Percentiles rank a stretch among this genome's conserved stretches.
Conservation (phyloP, 2,329 filamentous ascomycete genomes). For the Nothophoma quercina region DNA sequence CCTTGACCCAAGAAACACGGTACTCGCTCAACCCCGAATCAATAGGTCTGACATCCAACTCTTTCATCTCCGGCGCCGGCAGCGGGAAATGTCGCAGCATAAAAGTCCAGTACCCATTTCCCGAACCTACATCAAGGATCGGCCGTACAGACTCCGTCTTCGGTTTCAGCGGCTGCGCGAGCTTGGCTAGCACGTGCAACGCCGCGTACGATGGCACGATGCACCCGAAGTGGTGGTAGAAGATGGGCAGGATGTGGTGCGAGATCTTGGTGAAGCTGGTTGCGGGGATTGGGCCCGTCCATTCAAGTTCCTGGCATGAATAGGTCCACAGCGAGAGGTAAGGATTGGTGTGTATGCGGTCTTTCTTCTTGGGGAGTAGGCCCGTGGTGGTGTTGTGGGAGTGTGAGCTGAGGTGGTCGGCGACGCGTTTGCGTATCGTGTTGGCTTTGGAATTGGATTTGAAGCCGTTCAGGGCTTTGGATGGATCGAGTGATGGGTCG, state of each 20-base stretch:
- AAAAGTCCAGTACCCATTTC: constrained; percentile 79
- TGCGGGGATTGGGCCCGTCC: constrained; percentile 66
- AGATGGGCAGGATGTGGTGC: constrained; percentile 74
- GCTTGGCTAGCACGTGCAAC: constrained; percentile 65
- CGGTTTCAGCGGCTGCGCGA: constrained; percentile 51
- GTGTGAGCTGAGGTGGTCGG: constrained; percentile 64
- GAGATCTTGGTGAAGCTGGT: constrained; percentile 63
- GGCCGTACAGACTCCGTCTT: constrained; percentile 51
- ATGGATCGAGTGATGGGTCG: constrained; percentile 64
- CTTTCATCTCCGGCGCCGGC: constrained; percentile 59
- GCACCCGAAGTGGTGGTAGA: constrained; percentile 83
- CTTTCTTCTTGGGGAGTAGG: constrained; percentile 49
- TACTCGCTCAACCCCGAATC: constrained; percentile 74
- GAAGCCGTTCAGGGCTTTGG: constrained; percentile 69
- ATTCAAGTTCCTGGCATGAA: constrained; percentile 69
- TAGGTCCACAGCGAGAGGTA: constrained; percentile 73
- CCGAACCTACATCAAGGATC: constrained; percentile 72
- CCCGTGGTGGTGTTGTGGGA: constrained; percentile 51
- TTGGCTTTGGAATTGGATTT: constrained; percentile 70
- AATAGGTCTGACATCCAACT: constrained; percentile 66
- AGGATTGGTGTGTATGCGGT: constrained; percentile 65
- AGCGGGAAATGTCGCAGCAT: constrained; percentile 75
- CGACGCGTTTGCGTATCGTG: constrained; percentile 66
- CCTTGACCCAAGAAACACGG: constrained; percentile 72
- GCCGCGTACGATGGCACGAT: constrained; percentile 72